phyloP scores from a whole-genome alignment of 2,329 filamentous ascomycete species.

The Ophiocordyceps unilateralis region DNA sequence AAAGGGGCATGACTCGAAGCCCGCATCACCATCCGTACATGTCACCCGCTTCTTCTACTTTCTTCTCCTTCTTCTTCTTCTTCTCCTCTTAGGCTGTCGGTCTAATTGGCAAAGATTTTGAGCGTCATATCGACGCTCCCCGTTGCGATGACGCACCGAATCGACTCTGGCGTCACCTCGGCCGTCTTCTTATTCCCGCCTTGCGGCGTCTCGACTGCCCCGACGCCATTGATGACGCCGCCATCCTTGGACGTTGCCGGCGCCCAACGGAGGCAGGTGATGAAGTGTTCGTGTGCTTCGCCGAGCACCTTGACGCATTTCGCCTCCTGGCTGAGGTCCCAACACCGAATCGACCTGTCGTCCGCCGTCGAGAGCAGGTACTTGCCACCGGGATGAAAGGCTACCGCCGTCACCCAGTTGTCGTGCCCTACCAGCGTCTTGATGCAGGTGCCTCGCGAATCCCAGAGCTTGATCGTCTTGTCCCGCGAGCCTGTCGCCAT shows the following conservation, averaged over 20 bases:
- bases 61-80: too few relatives aligned
- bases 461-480: constrained; percentile 83
- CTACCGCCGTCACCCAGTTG: constrained; percentile 77
- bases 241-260: constrained; percentile 26
- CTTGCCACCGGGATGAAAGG: constrained; percentile 85
- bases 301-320: constrained; percentile 71
- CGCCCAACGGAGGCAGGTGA: constrained; percentile 78
- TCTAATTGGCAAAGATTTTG: constrained; percentile 52
- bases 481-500: constrained; percentile 79
- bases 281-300: constrained; percentile 68
- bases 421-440: constrained; percentile 78
- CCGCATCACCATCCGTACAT: background rate
- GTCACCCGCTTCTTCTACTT: too few relatives aligned
- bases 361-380: constrained; percentile 75
- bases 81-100: too few relatives aligned
- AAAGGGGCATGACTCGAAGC: background rate
- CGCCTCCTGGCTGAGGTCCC: constrained; percentile 81
- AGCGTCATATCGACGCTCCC: constrained; percentile 71
- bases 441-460: constrained; percentile 66
- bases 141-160: constrained; percentile 74
- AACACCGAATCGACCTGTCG: constrained; percentile 84
- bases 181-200: constrained; percentile 26
- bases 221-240: constrained; percentile 3
- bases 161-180: constrained; percentile 36
- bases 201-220: constrained; percentile 9